Evolutionary conservation across 306 rosid species (phyloP), one percentile per base, ranked within the genome.

Genomic region (Rubus parviflorus): DNA sequence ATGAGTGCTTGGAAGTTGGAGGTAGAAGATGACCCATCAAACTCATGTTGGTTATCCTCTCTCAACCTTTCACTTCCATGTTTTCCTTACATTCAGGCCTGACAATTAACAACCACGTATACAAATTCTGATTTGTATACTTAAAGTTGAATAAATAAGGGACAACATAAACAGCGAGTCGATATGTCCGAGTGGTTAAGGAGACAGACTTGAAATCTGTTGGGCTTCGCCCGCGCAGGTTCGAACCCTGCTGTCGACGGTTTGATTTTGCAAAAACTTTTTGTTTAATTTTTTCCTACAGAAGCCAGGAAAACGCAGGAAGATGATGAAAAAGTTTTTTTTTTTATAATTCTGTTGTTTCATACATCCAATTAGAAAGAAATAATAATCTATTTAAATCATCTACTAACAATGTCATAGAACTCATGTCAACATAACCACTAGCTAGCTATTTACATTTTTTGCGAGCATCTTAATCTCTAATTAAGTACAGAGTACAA

Each of bases 171-270:
- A 30, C 35, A 30, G 35, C 1, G 2, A 30, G 35, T 30, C 80
- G 83, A 86, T 83, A 80, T 82, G 88, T 87, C 82, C 87, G 85
- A 82, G 87, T 84, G 90, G 85, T 86, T 82, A 88, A 88, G 90
- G 88, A 86, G 91, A 79, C 74, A 82, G 90, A 88, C 88, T 84
- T 88, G 88, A 86, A 88, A 86, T 88, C 87, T 88, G 75, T 72
- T 84, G 86, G 92, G 88, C 71, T 84, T 42, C 83, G 86, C 83
- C 85, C 90, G 87, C 86, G 90, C 83, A 82, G 90, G 88, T 88
- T 88, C 92, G 86, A 88, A 78, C 83, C 87, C 87, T 81, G 86
- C 85, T 81, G 87, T 84, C 85, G 86, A 84, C 86, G 90, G 0
- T 6, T 35, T 14, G 0, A 6, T 19, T 7, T 1, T 17, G 6